Conservation (phyloP, 1,284 basidiomycete genomes). For the Puccinia hordei region DNA sequence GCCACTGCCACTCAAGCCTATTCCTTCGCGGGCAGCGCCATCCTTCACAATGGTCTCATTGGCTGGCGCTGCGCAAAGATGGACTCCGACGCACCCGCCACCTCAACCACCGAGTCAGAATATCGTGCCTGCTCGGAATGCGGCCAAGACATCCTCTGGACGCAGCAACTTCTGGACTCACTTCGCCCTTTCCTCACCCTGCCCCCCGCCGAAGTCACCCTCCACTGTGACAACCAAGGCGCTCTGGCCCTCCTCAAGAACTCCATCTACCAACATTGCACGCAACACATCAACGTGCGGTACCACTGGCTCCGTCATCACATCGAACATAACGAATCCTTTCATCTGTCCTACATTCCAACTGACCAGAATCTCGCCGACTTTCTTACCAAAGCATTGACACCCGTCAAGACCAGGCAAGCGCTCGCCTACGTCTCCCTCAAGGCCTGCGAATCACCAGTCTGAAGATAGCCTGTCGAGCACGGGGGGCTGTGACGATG, state of each 20-base stretch:
- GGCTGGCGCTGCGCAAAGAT: not conserved
- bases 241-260: constrained; percentile 23
- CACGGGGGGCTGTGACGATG: too few species aligned
- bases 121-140: not conserved
- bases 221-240: not conserved
- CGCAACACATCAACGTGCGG: constrained; percentile 48
- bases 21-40: not conserved
- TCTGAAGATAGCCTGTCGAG: too few species aligned
- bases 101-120: not conserved
- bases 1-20: not conserved
- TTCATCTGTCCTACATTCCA: not conserved
- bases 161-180: not conserved
- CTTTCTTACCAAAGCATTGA: not conserved
- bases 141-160: not conserved
- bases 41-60: not conserved
- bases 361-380: not conserved
- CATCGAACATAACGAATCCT: not conserved
- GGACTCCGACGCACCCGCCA: not conserved
- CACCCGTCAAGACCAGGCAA: not conserved
- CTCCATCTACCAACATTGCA: constrained; percentile 31
- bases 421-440: too few species aligned
- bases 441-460: too few species aligned
- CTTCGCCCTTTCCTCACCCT: not conserved
- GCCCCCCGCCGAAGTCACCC: not conserved
- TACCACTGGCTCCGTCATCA: not conserved